phyloP scores from a whole-genome alignment of 1,139 yeast genomes.

The Suhomyces kunorum region DNA sequence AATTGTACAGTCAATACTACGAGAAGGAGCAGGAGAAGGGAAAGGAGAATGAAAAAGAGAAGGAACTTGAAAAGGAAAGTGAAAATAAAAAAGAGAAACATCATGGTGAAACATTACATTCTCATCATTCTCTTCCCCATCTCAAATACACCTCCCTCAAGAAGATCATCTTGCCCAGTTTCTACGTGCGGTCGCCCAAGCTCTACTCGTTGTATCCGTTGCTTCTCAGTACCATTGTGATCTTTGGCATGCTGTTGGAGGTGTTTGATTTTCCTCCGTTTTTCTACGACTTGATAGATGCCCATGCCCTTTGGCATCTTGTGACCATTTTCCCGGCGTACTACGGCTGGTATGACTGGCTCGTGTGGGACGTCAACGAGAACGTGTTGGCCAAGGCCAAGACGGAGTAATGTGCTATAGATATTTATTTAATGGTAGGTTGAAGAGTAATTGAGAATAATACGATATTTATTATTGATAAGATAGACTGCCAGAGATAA shows the following conservation, averaged over 20 bases:
- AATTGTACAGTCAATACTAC: slow-evolving; percentile 37
- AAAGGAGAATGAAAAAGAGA: slow-evolving; percentile 6
- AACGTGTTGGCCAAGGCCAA: slow-evolving; percentile 28
- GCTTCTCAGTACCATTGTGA: slow-evolving; percentile 51
- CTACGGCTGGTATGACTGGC: slow-evolving; percentile 52
- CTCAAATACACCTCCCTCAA: slow-evolving; percentile 28
- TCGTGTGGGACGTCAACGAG: slow-evolving; percentile 46
- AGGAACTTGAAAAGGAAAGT: slow-evolving; percentile 5
- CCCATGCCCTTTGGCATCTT: slow-evolving; percentile 92
- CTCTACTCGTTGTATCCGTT: slow-evolving; percentile 46
- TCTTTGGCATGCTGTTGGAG: slow-evolving; percentile 81
- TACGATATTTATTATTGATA: too few species aligned
- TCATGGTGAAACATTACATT: too few species aligned
- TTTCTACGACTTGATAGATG: slow-evolving; percentile 68
- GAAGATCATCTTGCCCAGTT: slow-evolving; percentile 32
- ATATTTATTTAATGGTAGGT: too few species aligned
- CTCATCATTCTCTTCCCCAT: slow-evolving; percentile 22
- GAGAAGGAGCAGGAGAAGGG: slow-evolving; percentile 21
- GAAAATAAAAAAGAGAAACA: slow-evolving; percentile 8
- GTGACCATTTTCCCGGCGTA: slow-evolving; percentile 66
- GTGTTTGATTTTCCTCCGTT: slow-evolving; percentile 84
- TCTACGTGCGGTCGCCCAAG: slow-evolving; percentile 41
- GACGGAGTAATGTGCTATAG: too few species aligned
- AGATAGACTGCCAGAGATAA: too few species aligned
- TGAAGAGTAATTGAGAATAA: too few species aligned